Evolutionary conservation across 106 monocot genomes (phyloP).

Genomic region (Gastrodia elata): DNA sequence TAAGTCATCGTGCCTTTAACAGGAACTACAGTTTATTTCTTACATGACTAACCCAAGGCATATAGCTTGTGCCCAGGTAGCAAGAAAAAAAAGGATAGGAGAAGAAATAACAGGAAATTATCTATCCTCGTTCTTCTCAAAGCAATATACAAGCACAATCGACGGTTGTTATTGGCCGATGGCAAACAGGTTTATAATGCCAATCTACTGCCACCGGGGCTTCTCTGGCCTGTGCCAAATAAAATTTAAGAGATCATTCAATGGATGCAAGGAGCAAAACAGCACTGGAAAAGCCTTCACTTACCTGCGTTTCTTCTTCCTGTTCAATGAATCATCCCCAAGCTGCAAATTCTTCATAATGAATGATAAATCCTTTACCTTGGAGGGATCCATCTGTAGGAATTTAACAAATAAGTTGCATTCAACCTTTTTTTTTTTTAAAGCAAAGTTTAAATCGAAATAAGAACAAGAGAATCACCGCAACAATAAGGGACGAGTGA

Average conservation of each 20-base stretch:
- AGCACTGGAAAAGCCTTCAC: background rate
- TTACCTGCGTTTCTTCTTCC: background rate
- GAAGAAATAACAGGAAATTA: too few species aligned
- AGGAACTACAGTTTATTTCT: too few species aligned
- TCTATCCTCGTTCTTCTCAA: too few species aligned
- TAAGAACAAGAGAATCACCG: background rate
- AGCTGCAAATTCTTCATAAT: background rate
- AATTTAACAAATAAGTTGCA: background rate
- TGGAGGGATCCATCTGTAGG: background rate
- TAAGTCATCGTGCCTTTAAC: too few species aligned
- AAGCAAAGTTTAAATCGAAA: background rate
- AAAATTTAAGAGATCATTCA: background rate
- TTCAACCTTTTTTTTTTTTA: background rate
- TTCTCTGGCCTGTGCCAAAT: background rate
- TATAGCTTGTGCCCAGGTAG: too few species aligned
- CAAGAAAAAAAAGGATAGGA: too few species aligned
- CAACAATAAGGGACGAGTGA: background rate
- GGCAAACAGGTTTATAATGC: background rate
- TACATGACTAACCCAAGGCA: too few species aligned
- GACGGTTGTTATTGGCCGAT: background rate
- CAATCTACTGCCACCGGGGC: background rate
- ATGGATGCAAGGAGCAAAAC: background rate
- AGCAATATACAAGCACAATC: background rate
- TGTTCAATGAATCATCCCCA: background rate
- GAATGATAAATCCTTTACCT: background rate